A percentile compares a stretch with the other conserved stretches of the same genome.
These are phyloP conservation scores for Aspergillus panamensis DNA, from an alignment of 495 filamentous ascomycete genomes.

Conservation along the genomic window DNA sequence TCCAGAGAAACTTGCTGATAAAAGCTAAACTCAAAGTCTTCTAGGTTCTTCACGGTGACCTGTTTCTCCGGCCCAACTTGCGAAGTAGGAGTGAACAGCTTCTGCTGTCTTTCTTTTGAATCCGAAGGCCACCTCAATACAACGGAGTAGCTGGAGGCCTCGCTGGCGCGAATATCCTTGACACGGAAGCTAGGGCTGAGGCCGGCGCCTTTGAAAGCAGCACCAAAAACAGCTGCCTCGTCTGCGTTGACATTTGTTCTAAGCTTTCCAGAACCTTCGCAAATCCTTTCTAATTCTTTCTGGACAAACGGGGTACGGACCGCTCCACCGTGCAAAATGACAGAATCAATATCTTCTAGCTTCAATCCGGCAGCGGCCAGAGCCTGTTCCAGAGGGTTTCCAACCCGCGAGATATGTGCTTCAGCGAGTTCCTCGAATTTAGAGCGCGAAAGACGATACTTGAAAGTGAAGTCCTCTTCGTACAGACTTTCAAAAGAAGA, in stretches of 20 bases:
- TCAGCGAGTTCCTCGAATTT: slow-evolving; percentile 81
- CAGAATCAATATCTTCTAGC: slow-evolving; percentile 75
- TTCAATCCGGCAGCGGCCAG: slow-evolving; percentile 67
- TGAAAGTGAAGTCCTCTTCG: slow-evolving; percentile 83
- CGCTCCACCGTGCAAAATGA: slow-evolving; percentile 90
- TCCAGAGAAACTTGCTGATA: slow-evolving; percentile 60
- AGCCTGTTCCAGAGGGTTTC: slow-evolving; percentile 66
- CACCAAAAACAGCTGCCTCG: slow-evolving; percentile 95
- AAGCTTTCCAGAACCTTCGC: slow-evolving; percentile 71
- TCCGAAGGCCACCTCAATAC: slow-evolving; percentile 63
- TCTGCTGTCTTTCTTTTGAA: slow-evolving; percentile 62
- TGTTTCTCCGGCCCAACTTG: slow-evolving; percentile 78
- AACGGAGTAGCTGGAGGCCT: slow-evolving; percentile 68
- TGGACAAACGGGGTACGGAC: slow-evolving; percentile 93
- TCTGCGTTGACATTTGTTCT: slow-evolving; percentile 94
- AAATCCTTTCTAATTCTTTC: slow-evolving; percentile 74
- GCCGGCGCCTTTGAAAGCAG: slow-evolving; percentile 88
- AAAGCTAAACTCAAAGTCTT: slow-evolving; percentile 80
- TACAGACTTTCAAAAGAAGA: slow-evolving; percentile 83
- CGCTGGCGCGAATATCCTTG: slow-evolving; percentile 84
- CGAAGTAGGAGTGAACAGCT: slow-evolving; percentile 77
- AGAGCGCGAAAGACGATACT: slow-evolving; percentile 79
- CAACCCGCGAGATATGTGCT: slow-evolving; percentile 63
- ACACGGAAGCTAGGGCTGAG: slow-evolving; percentile 93
- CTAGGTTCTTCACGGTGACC: slow-evolving; percentile 78